Evolutionary conservation across 164 flowering plant species (phyloP).

Genomic region (Platanus orientalis): DNA sequence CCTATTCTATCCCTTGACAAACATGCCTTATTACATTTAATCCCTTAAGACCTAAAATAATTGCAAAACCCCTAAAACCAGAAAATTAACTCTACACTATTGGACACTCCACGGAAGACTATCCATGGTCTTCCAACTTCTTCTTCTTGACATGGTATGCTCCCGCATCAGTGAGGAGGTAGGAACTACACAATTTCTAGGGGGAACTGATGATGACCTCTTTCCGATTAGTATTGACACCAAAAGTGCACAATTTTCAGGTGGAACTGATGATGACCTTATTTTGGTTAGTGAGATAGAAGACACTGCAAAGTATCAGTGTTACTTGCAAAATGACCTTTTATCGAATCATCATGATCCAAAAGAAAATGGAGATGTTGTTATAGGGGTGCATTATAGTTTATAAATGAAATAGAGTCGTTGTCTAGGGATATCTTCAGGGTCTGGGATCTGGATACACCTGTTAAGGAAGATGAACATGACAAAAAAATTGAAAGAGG

Average conservation of each 20-base stretch:
- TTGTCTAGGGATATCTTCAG: constrained; percentile 41
- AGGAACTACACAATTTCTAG: not conserved
- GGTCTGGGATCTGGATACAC: constrained; percentile 61
- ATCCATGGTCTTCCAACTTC: too few species aligned
- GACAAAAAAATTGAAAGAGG: constrained; percentile 35
- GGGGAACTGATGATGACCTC: not conserved
- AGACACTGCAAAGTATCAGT: constrained; percentile 3
- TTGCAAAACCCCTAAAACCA: too few species aligned
- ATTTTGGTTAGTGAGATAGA: not conserved
- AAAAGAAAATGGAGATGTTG: constrained; percentile 12
- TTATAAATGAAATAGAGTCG: constrained; percentile 25
- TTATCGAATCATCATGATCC: too few species aligned
- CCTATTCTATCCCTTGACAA: too few species aligned
- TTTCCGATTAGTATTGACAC: not conserved
- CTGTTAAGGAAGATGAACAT: constrained; percentile 44
- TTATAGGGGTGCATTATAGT: constrained; percentile 17
- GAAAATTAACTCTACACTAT: constrained; percentile 1
- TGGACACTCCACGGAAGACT: too few species aligned
- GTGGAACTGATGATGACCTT: not conserved
- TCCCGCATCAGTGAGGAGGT: constrained; percentile 14
- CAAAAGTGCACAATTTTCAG: not conserved
- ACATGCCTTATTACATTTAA: too few species aligned
- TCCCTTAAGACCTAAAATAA: too few species aligned
- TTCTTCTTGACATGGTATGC: too few species aligned
- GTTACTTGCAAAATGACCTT: constrained; percentile 22